phyloP scores from a whole-genome alignment of 495 filamentous ascomycete species.

The Monascus purpureus region DNA sequence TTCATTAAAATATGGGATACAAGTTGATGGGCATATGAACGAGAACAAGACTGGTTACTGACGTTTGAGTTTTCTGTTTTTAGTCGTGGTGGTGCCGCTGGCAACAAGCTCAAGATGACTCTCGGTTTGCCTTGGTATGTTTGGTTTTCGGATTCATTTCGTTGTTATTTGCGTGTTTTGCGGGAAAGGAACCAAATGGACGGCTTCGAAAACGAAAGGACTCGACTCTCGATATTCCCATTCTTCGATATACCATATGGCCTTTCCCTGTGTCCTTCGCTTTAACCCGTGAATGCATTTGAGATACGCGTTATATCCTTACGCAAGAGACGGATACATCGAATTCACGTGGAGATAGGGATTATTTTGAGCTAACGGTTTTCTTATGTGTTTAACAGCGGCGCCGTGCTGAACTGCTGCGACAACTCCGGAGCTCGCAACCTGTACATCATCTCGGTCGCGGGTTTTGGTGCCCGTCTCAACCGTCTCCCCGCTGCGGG shows the following conservation, averaged over 20 bases:
- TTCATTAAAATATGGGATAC: too few species aligned
- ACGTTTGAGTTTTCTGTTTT: slow-evolving; percentile 7
- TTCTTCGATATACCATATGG: too few species aligned
- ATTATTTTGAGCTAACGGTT: too few species aligned
- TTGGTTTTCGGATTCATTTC: not conserved
- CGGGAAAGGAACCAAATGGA: not conserved
- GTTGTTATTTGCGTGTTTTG: not conserved
- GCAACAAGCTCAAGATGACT: slow-evolving; percentile 99
- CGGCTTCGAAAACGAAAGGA: slow-evolving; percentile 6
- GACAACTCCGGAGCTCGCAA: slow-evolving; percentile 98
- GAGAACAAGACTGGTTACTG: not conserved
- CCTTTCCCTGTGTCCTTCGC: too few species aligned
- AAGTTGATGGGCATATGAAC: too few species aligned
- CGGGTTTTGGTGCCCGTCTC: slow-evolving; percentile 95
- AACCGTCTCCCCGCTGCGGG: slow-evolving; percentile 96
- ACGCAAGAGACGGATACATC: not conserved
- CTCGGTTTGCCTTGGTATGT: slow-evolving; percentile 99
- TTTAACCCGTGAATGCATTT: too few species aligned
- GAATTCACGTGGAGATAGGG: too few species aligned
- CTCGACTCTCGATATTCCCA: not conserved
- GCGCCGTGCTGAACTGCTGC: slow-evolving; percentile 92
- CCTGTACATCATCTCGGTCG: slow-evolving; percentile 99
- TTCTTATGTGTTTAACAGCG: slow-evolving; percentile 42
- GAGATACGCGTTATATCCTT: too few species aligned
- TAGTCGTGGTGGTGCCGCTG: slow-evolving; percentile 78